Base-by-base conservation (phyloP, 2,329 filamentous ascomycete species). In the Hortaea werneckii region DNA sequence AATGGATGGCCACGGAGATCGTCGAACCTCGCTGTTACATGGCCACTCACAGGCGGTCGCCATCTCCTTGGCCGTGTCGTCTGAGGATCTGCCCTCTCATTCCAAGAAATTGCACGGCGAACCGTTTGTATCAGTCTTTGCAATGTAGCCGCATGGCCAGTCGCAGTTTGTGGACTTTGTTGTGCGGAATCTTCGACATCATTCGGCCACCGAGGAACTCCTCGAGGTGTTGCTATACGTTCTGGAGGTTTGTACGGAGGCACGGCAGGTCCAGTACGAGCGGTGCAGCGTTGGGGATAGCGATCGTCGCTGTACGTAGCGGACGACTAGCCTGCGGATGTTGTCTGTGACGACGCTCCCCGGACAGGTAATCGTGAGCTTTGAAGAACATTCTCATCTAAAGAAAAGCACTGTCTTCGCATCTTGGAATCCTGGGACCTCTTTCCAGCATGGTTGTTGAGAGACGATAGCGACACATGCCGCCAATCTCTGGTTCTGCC, bases 11-110 rank as follows among this genome's bases (percentile, higher is more conserved):
- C 42, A 1, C 47, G 44, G 20, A 58, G 37, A 5, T 48, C 42
- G 6, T 41, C 53, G 30, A 55, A 57, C 28, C 50, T 46, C 34
- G 47, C 46, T 6, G 56, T 57, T 3, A 40, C 43, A 44, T 64
- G 58, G 12, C 58, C 61, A 44, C 61, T 64, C 11, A 50, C 49
- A 11, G 61, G 59, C 34, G 61, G 59, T 37, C 59, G 50, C 61
- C 61, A 64, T 7, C 13, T 7, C n/a, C 29, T 27, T 13, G 30
- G 38, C 13, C 26, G 20, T 20, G 20, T 20, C 20, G 20, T 20
- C 20, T 20, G 20, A 20, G 20, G 4, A 20, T 20, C 20, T 20
- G 20, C 20, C 20, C 20, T 20, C 20, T 20, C 20, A 20, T 20
- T 20, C 20, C 20, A 20, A 20, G 20, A 20, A 20, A 20, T 20